Conservation (phyloP, 1,139 yeast genomes). For the Kodamaea alishanica region DNA sequence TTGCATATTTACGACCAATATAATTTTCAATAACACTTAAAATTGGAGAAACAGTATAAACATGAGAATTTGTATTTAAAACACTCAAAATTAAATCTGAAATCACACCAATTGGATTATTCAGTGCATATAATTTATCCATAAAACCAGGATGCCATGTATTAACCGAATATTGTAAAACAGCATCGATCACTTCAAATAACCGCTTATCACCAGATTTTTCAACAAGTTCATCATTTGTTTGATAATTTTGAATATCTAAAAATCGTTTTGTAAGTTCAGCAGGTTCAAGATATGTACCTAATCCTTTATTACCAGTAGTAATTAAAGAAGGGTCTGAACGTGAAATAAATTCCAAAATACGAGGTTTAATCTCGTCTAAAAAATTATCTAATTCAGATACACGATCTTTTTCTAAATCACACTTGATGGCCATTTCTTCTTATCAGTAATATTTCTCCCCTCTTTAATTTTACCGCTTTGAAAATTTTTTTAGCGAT, state of each 20-base stretch:
- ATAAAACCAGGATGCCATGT: constrained; percentile 88
- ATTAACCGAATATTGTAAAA: constrained; percentile 66
- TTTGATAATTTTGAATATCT: constrained; percentile 9
- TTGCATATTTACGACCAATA: constrained; percentile 67
- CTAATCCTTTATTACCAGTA: constrained; percentile 32
- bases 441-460: too few relatives aligned
- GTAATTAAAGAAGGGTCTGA: constrained; percentile 30
- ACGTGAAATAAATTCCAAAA: constrained; percentile 32
- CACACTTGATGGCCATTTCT: too few relatives aligned
- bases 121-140: constrained; percentile 81
- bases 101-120: constrained; percentile 79
- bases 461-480: too few relatives aligned
- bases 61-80: constrained; percentile 81
- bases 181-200: constrained; percentile 49
- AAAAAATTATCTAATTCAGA: constrained; percentile 37
- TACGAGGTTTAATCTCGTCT: constrained; percentile 32
- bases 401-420: constrained; percentile 36
- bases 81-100: constrained; percentile 67
- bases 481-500: too few relatives aligned
- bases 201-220: constrained; percentile 6
- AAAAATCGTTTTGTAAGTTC: constrained; percentile 27
- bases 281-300: constrained; percentile 37
- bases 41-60: constrained; percentile 82
- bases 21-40: constrained; percentile 70
- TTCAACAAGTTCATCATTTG: constrained; percentile 4